phyloP scores from a whole-genome alignment of 306 rosid genomes.

The Vicia faba region DNA sequence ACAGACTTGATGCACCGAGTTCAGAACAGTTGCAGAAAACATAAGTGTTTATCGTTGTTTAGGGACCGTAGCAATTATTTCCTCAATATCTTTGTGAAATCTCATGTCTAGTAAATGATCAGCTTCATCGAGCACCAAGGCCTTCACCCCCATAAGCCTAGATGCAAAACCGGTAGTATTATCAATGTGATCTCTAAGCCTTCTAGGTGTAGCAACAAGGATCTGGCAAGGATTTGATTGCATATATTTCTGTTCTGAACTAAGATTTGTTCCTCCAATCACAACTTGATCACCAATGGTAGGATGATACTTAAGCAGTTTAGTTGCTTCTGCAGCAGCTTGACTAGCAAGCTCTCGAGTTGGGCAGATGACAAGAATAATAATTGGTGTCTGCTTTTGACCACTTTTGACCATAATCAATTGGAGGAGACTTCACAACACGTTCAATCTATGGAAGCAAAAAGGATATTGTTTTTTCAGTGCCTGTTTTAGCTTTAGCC shows the following conservation, averaged over 20 bases:
- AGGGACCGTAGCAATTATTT: slow-evolving; percentile 80
- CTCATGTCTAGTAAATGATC: slow-evolving; percentile 99
- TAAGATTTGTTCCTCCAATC: slow-evolving; percentile 91
- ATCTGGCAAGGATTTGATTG: slow-evolving; percentile 97
- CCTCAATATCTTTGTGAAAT: slow-evolving; percentile 89
- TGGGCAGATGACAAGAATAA: slow-evolving; percentile 91
- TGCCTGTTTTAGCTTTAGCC: slow-evolving; percentile 96
- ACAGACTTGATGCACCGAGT: slow-evolving; percentile 92
- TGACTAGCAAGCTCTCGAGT: slow-evolving; percentile 95
- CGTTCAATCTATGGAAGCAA: slow-evolving; percentile 98
- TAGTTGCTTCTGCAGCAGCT: slow-evolving; percentile 86
- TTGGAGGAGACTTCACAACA: slow-evolving; percentile 66
- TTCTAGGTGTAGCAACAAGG: slow-evolving; percentile 99
- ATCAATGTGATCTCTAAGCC: slow-evolving; percentile 92
- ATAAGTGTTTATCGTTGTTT: slow-evolving; percentile 88
- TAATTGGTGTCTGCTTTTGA: slow-evolving; percentile 76
- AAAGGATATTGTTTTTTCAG: slow-evolving; percentile 97
- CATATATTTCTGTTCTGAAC: slow-evolving; percentile 85
- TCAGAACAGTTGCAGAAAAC: slow-evolving; percentile 95
- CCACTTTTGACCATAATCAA: slow-evolving; percentile 60
- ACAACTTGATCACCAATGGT: slow-evolving; percentile 92
- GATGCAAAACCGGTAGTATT: slow-evolving; percentile 93
- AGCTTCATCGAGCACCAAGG: slow-evolving; percentile 95
- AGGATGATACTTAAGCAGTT: slow-evolving; percentile 80
- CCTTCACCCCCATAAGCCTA: slow-evolving; percentile 92